Evolutionary conservation across 768 basidiomycete genomes (phyloP), one percentile per base, ranked within the genome.

Genomic region (Mycena maculata): DNA sequence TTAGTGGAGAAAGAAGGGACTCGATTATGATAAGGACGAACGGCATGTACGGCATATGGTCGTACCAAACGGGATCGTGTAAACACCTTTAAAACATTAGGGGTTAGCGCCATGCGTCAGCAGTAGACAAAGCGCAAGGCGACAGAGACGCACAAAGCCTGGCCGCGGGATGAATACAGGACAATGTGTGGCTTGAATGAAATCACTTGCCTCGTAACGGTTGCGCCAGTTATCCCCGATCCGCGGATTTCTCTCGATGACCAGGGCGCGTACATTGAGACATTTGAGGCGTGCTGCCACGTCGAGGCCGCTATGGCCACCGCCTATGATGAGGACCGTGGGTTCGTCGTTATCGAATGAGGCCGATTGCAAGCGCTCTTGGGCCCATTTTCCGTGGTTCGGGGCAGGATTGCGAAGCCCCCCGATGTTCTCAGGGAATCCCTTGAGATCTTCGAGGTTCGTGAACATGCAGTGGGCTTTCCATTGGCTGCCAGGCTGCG

Each of bases 221-320:
- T 84, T 80, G 63, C 90, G 79, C 91, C 90, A 92, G 54, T 85
- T 86, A 72, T 91, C 85, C 0, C 91, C 90, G 27, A 91, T 83
- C 22, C 85, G 77, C 13, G 73, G 64, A 55, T 88, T 84, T 75
- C 84, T 87, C 74, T 95, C 93, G 50, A 94, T 79, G 16, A 93
- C 77, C 10, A 92, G 78, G 11, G 80, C 77, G 15, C 79, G 71
- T 13, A 89, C 75, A 41, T 80, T 86, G 10, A 90, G 77, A 4
- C 77, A 77, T 72, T 88, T 86, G 60, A 92, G 82, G 44, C 88
- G 80, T n/a, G 88, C 90, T 0, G 88, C 88, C 23, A 87, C 70
- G 11, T 84, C 85, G 38, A 89, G 72, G 4, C 90, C 90, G 50
- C 82, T 80, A 57, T 89, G 88, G 5, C 87, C 84, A 15, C 78